phyloP scores from a whole-genome alignment of 2,329 filamentous ascomycete genomes.

The Talaromyces sp. region DNA sequence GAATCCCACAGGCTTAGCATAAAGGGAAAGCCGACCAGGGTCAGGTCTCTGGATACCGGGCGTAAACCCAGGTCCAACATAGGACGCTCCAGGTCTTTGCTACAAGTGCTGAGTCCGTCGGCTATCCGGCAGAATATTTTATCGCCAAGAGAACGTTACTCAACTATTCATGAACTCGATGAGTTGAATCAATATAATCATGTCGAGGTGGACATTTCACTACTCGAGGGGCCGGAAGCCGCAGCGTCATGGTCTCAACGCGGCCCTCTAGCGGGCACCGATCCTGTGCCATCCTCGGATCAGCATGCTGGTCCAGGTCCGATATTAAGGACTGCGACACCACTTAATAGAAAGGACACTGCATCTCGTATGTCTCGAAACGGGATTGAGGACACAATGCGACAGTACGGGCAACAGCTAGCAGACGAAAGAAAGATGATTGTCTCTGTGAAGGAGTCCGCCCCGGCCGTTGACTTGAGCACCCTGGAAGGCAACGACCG shows the following conservation, averaged over 20 bases:
- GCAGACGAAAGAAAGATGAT: slow-evolving; percentile 41
- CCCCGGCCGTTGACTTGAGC: slow-evolving; percentile 37
- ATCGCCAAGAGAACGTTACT: slow-evolving; percentile 4
- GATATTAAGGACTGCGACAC: background rate
- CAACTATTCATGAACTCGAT: slow-evolving; percentile 11
- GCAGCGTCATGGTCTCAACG: background rate
- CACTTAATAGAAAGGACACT: background rate
- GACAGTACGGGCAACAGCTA: slow-evolving; percentile 34
- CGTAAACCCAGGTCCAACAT: background rate
- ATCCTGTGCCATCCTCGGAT: background rate
- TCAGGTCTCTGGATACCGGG: background rate
- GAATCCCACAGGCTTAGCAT: slow-evolving; percentile 8
- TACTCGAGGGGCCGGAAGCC: slow-evolving; percentile 13
- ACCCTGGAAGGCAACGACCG: slow-evolving; percentile 26
- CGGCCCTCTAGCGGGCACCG: background rate
- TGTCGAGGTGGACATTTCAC: slow-evolving; percentile 16
- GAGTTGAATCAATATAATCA: slow-evolving; percentile 8
- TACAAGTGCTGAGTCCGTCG: slow-evolving; percentile 6
- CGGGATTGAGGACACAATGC: slow-evolving; percentile 15
- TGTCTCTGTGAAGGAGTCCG: slow-evolving; percentile 34
- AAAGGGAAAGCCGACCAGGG: background rate
- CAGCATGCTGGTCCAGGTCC: background rate
- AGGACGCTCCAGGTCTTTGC: background rate
- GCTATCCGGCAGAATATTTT: slow-evolving; percentile 1
- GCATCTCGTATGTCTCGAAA: slow-evolving; percentile 8